Percentiles rank a stretch among this genome's conserved stretches.
These are phyloP conservation scores for Sclerospora graminicola DNA, from an alignment of 352 stramenopile species.

Conservation along the genomic window DNA sequence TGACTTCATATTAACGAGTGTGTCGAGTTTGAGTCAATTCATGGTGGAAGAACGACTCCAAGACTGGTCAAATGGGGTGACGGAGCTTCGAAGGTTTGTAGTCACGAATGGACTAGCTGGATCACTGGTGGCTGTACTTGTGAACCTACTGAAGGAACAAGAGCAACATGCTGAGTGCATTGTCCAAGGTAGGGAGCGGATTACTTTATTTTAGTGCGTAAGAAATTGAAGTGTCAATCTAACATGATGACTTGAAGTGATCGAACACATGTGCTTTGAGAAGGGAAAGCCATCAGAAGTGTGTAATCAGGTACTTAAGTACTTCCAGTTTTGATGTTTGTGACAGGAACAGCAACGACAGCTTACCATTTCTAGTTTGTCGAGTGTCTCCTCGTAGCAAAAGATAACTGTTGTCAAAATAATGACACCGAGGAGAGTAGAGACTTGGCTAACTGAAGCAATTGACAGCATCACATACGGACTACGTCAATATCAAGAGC, in stretches of 20 bases:
- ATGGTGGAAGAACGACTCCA: conserved; percentile 8
- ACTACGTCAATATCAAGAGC: conserved; percentile 13
- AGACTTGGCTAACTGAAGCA: conserved; percentile 12
- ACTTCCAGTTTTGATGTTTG: neutral
- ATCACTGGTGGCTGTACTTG: conserved; percentile 8
- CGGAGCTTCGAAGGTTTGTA: conserved; percentile 15
- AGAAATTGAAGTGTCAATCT: neutral
- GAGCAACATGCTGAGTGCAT: conserved; percentile 7
- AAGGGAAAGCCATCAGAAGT: conserved; percentile 10
- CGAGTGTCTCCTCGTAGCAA: conserved; percentile 8
- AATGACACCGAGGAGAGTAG: conserved; percentile 4
- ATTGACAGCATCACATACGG: conserved; percentile 7
- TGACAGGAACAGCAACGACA: neutral
- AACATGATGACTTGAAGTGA: conserved; percentile 7
- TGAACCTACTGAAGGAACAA: conserved; percentile 8
- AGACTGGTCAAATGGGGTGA: conserved; percentile 8
- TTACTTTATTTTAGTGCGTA: neutral
- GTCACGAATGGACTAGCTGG: conserved; percentile 3
- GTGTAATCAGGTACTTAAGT: conserved; percentile 15
- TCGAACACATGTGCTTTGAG: conserved; percentile 22
- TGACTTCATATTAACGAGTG: conserved; percentile 4
- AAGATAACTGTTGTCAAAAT: conserved; percentile 10
- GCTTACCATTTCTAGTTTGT: conserved; percentile 7
- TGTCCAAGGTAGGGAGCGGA: conserved; percentile 12
- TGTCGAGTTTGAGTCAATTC: conserved; percentile 15